Percentiles rank a stretch among this genome's conserved stretches.
Conservation (phyloP, 1,284 basidiomycete species). For the Trichosporon sp. region DNA sequence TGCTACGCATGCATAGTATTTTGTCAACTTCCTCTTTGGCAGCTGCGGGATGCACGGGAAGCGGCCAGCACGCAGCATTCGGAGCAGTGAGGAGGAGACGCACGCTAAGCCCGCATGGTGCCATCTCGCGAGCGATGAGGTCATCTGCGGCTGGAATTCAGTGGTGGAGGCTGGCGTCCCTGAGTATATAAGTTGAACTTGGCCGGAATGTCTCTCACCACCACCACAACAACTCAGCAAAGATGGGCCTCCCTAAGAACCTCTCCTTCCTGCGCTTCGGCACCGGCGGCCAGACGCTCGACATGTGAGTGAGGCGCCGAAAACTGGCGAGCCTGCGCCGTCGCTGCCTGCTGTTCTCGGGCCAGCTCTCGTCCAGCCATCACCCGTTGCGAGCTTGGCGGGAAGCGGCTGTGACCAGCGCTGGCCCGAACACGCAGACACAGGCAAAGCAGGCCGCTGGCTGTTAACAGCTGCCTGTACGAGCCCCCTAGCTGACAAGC, state of each 20-base stretch:
- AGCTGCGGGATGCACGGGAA: background rate
- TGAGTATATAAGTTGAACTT: background rate
- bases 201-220: background rate
- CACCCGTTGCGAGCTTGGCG: too few relatives aligned
- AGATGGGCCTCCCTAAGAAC: conserved; percentile 82
- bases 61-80: background rate
- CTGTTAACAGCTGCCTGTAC: too few relatives aligned
- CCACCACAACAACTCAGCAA: background rate
- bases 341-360: background rate
- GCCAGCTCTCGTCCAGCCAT: background rate
- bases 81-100: background rate
- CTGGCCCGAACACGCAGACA: too few relatives aligned
- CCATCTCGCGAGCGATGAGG: background rate
- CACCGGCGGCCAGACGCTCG: conserved; percentile 68
- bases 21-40: background rate
- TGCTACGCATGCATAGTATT: background rate
- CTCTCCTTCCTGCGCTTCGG: conserved; percentile 72
- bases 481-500: conserved; percentile 8
- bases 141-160: background rate
- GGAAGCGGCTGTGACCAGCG: too few relatives aligned
- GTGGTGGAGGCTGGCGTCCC: background rate
- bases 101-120: background rate
- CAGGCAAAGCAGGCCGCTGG: too few relatives aligned
- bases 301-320: conserved; percentile 53
- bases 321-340: too few relatives aligned